Evolutionary conservation across 805 yeast genomes (phyloP), one percentile per base, ranked within the genome.

Genomic region (Torulaspora delbrueckii): DNA sequence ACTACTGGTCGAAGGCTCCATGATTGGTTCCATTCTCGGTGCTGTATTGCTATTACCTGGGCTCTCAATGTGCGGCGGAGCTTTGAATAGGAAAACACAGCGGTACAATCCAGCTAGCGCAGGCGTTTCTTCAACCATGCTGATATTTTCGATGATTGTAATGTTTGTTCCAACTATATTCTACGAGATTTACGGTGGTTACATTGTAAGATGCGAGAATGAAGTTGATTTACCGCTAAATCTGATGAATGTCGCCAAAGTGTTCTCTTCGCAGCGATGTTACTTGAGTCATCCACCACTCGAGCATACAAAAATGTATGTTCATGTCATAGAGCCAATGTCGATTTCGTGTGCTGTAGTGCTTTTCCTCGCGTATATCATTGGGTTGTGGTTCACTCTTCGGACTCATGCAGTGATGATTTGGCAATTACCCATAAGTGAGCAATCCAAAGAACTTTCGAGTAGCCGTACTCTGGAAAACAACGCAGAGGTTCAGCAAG

Each of bases 11-110:
- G 99, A 93, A 68, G 99, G 99, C 18, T 85, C 96, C 8, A 81
- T 93, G 76, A 84, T 93, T 56, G 99, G 99, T 0, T 86, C 96
- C 1, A 83, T 93, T 48, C 65, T 93, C 31, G 98, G 95, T 31
- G 99, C 95, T 47, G 96, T 93, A 1, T 67, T 93, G 37, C 72
- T 93, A 33, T 70, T 93, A 52, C 99, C 99, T 0, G 99, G 99
- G 0, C 70, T 89, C 33, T 87, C 96, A 1, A 93, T 93, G 99
- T 88, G 96, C 66, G 95, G 96, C 14, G 99, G 99, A 51, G 98
- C 99, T 0, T 67, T 90, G 30, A 84, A 81, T 48, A 71, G 96
- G 45, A 93, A 93, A 60, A 91, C 98, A 0, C 99, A 91, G 64
- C 69, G 96, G 48, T 93, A 93, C 64, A 93, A 93, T 60, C 98